Conservation (phyloP, 1,139 yeast species). For the Wickerhamomyces sp. region DNA sequence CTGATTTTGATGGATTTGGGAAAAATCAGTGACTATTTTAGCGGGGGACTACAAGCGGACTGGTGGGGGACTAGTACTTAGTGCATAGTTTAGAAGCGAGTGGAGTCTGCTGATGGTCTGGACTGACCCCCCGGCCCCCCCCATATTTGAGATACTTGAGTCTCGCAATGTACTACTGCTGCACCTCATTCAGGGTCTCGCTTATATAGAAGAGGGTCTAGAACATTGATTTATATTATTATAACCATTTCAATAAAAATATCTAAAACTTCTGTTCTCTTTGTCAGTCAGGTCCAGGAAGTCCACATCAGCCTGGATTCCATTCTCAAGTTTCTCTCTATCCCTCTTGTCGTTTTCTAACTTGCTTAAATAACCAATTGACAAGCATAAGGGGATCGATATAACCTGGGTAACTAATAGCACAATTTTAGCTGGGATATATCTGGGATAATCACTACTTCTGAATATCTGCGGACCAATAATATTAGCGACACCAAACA, state of each 20-base stretch:
- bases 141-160: no score
- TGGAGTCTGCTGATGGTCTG: neutral
- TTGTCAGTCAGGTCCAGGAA: conserved; percentile 44
- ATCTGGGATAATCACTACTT: conserved; percentile 34
- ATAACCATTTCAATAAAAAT: conserved; percentile 13
- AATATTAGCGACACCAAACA: conserved; percentile 34
- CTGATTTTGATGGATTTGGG: neutral
- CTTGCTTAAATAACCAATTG: conserved; percentile 28
- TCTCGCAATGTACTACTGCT: no score
- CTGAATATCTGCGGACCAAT: conserved; percentile 41
- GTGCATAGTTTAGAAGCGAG: neutral
- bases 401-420: conserved; percentile 38
- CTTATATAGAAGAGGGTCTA: no score
- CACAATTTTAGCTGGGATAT: conserved; percentile 44
- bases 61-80: neutral
- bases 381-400: conserved; percentile 10
- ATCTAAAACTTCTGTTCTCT: conserved; percentile 44
- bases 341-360: conserved; percentile 29
- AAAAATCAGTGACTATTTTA: neutral
- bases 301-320: conserved; percentile 18
- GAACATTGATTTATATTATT: no score
- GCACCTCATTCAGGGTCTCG: no score
- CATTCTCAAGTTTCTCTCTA: conserved; percentile 26
- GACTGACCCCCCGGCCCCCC: neutral
- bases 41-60: neutral